Evolutionary conservation across 2,329 filamentous ascomycete genomes (phyloP), one percentile per base, ranked within the genome.

Genomic region (Aspergillus sp.): DNA sequence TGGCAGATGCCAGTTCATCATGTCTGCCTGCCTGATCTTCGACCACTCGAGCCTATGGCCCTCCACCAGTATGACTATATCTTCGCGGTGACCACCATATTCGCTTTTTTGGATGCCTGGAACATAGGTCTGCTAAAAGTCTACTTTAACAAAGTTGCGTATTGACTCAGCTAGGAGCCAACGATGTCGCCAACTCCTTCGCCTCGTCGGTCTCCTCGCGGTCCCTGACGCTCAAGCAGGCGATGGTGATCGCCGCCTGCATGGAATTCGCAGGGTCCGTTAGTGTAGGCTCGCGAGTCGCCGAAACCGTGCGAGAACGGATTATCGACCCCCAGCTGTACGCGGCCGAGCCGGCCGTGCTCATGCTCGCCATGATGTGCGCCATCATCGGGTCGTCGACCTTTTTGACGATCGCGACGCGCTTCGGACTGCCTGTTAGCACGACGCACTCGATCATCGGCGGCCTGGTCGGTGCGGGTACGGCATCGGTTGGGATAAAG

Each of bases 161-260:
- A 19, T 19, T 19, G 19, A n/a, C 6, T 11, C 25, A 15, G 6
- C 19, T 23, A 45, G 55, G 55, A 2, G 55, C 55, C 35, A 57
- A 57, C 19, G 79, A 81, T 79, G 79, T 81, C 57, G 79, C 79
- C 68, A 82, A 82, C 66, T 76, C 79, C 2, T 83, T 80, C 69
- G 81, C 80, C 27, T 79, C 77, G 39, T 76, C 73, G 14, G 80
- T 82, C 39, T 78, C 79, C 21, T 80, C 80, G 6, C 70, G 77
- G 21, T 80, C 79, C 53, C 72, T 82, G 64, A 79, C 78, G 23
- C 80, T 82, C 76, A 70, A 74, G 25, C 78, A 81, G 68, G 79
- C 76, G 64, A 79, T 79, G 57, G 61, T 81, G 14, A 68, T 82
- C 17, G 73, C 79, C 56, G 73, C 78, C 47, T 61, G 77, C 58